Evolutionary conservation across 1,139 yeast species (phyloP), one percentile per base, ranked within the genome.

Genomic region (Wickerhamiella pararugosa): DNA sequence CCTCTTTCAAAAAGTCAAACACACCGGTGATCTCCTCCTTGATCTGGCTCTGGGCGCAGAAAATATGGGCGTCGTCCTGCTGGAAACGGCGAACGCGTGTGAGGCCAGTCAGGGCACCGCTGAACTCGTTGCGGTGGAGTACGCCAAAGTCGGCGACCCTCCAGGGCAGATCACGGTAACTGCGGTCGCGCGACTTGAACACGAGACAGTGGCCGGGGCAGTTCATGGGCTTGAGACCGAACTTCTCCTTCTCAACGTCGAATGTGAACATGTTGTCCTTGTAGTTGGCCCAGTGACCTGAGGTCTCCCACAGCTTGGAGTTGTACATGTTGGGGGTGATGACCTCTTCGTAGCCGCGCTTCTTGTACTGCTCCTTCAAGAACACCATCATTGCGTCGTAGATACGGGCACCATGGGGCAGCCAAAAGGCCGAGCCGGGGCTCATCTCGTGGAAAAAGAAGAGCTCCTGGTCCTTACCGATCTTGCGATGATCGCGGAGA

Each of bases 261-360:
- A 86, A 82, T n/a, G 90, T 69, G 60, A 90, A 90, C 97, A 90
- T 90, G 61, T 90, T 84, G 60, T 90, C 96, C 61, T 84, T 80
- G 66, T 90, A 90, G 65, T 90, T 87, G 40, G 74, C 94, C 97
- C 97, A 90, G 64, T 90, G 98, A 52, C 98, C 98, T 25, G 96
- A 86, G 45, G 90, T 80, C 67, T 86, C 93, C 98, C 98, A 90
- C 56, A 90, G 73, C 62, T 84, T 84, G 51, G 94, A 66, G 66
- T 86, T 86, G 73, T 74, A 90, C 94, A 90, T 86, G 66, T 90
- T 87, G 54, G 98, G 98, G 51, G 97, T 86, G 59, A 90, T 87
- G 51, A 90, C 97, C 69, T 90, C 98, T 52, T 90, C 95, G 61
- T 79, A 90, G 36, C 96, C 97, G 66, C 96, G 79, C 64, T 71